These are phyloP conservation scores for Trichomonas gallinae DNA, from an alignment of 208 protist species.

Conservation along the genomic window DNA sequence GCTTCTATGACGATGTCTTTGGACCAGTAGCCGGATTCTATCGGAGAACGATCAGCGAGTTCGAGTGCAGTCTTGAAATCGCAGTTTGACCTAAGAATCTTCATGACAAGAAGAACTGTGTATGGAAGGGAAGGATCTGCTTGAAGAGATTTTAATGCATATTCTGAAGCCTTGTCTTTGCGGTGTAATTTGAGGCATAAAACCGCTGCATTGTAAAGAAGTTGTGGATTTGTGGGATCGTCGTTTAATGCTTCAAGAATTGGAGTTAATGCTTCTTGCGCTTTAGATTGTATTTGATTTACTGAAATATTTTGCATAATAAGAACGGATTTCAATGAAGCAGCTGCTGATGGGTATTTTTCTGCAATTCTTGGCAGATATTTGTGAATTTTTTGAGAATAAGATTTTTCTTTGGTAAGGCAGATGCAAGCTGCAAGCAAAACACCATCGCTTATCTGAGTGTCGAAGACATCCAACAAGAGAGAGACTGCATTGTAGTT, in stretches of 20 bases:
- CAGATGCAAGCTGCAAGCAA: background rate
- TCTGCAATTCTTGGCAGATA: background rate
- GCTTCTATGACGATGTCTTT: background rate
- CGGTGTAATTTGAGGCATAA: background rate
- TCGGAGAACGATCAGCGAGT: background rate
- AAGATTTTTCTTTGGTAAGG: background rate
- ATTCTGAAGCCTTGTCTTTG: background rate
- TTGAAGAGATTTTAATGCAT: background rate
- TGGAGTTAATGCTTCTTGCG: background rate
- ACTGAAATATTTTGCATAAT: background rate
- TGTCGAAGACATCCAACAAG: background rate
- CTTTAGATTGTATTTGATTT: too few species aligned
- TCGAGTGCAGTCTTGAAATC: background rate
- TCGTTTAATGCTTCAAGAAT: background rate
- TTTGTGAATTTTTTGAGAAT: background rate
- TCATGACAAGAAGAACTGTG: background rate
- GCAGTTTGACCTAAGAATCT: background rate
- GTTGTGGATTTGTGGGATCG: background rate
- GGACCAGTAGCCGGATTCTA: background rate
- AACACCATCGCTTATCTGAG: background rate
- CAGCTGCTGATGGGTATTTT: background rate
- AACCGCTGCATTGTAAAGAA: background rate
- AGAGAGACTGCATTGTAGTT: background rate
- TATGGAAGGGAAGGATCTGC: too few species aligned
- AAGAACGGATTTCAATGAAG: background rate